Percentiles rank a stretch among this genome's conserved stretches.
phyloP scores from a whole-genome alignment of 2,329 filamentous ascomycete species.

The Botrytis cinerea region DNA sequence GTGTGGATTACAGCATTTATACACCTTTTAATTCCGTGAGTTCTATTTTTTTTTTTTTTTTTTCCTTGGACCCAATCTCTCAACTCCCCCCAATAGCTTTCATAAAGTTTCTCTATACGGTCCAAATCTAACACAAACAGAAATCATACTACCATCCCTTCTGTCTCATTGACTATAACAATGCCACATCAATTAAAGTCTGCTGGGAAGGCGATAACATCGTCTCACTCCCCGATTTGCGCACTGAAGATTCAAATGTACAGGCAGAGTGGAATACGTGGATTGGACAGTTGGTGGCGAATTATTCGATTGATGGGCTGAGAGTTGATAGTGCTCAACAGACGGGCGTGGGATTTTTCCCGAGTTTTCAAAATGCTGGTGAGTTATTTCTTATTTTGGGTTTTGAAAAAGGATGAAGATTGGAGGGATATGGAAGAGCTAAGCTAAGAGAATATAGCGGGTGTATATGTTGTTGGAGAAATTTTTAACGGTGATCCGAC shows the following conservation, averaged over 20 bases:
- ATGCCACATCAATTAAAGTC: slow-evolving; percentile 38
- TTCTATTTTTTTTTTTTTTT: neutral
- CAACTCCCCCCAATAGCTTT: neutral
- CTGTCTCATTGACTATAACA: slow-evolving; percentile 43
- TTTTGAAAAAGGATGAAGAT: slow-evolving; percentile 31
- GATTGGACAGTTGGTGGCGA: slow-evolving; percentile 36
- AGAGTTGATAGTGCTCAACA: slow-evolving; percentile 53
- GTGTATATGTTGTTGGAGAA: slow-evolving; percentile 62
- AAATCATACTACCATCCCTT: slow-evolving; percentile 42
- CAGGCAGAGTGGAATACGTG: slow-evolving; percentile 34
- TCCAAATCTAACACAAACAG: neutral
- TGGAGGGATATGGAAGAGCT: neutral
- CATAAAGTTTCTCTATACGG: neutral
- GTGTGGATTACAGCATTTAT: slow-evolving; percentile 44
- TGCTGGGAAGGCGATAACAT: slow-evolving; percentile 40
- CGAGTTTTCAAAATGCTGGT: slow-evolving; percentile 50
- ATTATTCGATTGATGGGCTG: slow-evolving; percentile 50
- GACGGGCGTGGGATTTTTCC: slow-evolving; percentile 55
- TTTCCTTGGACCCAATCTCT: neutral
- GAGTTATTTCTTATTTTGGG: slow-evolving; percentile 1
- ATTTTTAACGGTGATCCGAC: slow-evolving; percentile 56
- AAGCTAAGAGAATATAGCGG: slow-evolving; percentile 44
- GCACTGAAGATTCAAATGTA: slow-evolving; percentile 37
- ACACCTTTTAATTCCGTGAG: slow-evolving; percentile 44
- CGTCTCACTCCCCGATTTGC: slow-evolving; percentile 39